phyloP scores from a whole-genome alignment of 139 green algal species.

The Pleodorina starrii region DNA sequence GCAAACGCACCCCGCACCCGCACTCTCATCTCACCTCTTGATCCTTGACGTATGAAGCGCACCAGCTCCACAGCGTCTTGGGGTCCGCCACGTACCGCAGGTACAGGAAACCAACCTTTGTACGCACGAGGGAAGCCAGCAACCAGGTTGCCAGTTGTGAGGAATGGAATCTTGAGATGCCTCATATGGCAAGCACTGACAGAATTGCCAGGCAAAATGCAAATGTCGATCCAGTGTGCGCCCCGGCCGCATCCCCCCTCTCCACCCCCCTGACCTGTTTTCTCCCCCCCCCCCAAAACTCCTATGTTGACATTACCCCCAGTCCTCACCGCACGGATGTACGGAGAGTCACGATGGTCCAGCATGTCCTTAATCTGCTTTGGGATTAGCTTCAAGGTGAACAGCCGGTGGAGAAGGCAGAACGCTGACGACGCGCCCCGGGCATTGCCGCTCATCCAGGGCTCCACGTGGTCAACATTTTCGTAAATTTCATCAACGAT shows the following conservation, averaged over 20 bases:
- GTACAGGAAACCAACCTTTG: slow-evolving; percentile 97
- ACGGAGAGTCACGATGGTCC: slow-evolving; percentile 92
- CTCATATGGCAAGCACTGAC: too few species aligned
- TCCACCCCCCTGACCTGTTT: too few species aligned
- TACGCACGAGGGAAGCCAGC: too few species aligned
- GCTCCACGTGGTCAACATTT: slow-evolving; percentile 91
- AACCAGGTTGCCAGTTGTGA: too few species aligned
- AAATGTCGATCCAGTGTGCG: too few species aligned
- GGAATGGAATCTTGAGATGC: too few species aligned
- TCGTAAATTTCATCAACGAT: slow-evolving; percentile 92
- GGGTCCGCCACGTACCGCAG: slow-evolving; percentile 93
- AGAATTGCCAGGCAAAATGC: too few species aligned
- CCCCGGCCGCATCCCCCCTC: too few species aligned
- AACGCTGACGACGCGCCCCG: slow-evolving; percentile 95
- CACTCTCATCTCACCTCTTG: too few species aligned
- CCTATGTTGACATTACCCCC: too few species aligned
- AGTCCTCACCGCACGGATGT: slow-evolving; percentile 92
- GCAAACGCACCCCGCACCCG: too few species aligned
- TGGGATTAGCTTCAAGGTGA: slow-evolving; percentile 80
- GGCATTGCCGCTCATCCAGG: slow-evolving; percentile 97
- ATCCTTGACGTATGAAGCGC: slow-evolving; percentile 87
- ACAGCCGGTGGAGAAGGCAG: slow-evolving; percentile 91
- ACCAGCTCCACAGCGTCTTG: slow-evolving; percentile 90
- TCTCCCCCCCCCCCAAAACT: too few species aligned
- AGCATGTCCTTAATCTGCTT: slow-evolving; percentile 83